Evolutionary conservation across 345 rosid species (phyloP).

Genomic region (Salix viminalis): DNA sequence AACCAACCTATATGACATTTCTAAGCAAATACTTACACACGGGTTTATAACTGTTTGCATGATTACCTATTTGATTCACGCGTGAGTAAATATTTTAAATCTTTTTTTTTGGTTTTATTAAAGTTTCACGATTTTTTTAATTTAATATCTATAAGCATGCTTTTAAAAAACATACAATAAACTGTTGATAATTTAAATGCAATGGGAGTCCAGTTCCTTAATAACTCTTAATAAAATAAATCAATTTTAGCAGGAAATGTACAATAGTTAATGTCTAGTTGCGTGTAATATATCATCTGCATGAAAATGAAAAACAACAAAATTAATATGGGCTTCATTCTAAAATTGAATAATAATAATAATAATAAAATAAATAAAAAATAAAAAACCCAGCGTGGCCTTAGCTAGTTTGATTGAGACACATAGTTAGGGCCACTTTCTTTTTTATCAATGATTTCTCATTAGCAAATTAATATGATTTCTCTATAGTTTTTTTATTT

Average conservation of each 20-base stretch:
- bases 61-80: background rate
- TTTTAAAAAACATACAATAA: background rate
- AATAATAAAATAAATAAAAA: no score
- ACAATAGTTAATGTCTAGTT: background rate
- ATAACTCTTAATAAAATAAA: background rate
- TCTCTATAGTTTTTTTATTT: no score
- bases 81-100: no score
- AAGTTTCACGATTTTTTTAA: no score
- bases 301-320: conserved; percentile 1
- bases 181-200: no score
- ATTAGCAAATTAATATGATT: background rate
- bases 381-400: background rate
- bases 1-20: background rate
- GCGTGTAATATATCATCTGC: background rate
- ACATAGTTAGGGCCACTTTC: background rate
- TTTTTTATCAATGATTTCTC: background rate
- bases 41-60: background rate
- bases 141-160: background rate
- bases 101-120: no score
- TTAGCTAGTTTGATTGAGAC: conserved; percentile 2
- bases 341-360: background rate
- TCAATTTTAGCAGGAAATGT: background rate
- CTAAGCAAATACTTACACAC: background rate
- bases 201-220: no score
- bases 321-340: background rate